These are phyloP conservation scores for Mycocentrospora acerina DNA, from an alignment of 2,329 filamentous ascomycete genomes.

Conservation along the genomic window DNA sequence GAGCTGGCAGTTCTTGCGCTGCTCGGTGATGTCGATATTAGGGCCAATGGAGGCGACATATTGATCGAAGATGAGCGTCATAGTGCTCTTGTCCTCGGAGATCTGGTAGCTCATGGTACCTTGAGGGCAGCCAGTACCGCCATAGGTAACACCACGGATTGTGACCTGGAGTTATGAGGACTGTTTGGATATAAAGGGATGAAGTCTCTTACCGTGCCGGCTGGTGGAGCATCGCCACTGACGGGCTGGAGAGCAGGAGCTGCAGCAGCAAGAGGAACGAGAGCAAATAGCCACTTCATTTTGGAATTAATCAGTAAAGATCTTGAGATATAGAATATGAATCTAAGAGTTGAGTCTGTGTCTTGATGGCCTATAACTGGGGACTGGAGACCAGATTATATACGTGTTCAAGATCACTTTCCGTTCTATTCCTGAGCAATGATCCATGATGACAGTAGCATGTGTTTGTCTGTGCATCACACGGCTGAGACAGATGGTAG, in stretches of 20 bases:
- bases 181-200: background rate
- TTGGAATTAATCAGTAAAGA: slow-evolving; percentile 21
- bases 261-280: slow-evolving; percentile 37
- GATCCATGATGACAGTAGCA: too few relatives aligned
- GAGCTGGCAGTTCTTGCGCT: slow-evolving; percentile 57
- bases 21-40: slow-evolving; percentile 44
- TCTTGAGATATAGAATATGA: slow-evolving; percentile 17
- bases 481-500: too few relatives aligned
- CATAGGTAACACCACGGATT: slow-evolving; percentile 49
- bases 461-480: too few relatives aligned
- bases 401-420: slow-evolving; percentile 26
- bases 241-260: slow-evolving; percentile 20
- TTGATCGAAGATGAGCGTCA: slow-evolving; percentile 56
- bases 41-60: slow-evolving; percentile 55
- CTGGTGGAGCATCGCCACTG: slow-evolving; percentile 29
- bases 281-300: slow-evolving; percentile 43
- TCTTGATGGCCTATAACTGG: slow-evolving; percentile 29
- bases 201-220: slow-evolving; percentile 25
- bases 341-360: slow-evolving; percentile 26
- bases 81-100: slow-evolving; percentile 46
- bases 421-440: too few relatives aligned
- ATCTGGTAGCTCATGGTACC: slow-evolving; percentile 47
- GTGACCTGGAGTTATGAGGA: slow-evolving; percentile 37
- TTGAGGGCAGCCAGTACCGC: slow-evolving; percentile 52
- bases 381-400: slow-evolving; percentile 33